Percentiles rank a stretch among this genome's conserved stretches.
Evolutionary conservation across 306 rosid genomes (phyloP).

Genomic region (Rosa lucieae): DNA sequence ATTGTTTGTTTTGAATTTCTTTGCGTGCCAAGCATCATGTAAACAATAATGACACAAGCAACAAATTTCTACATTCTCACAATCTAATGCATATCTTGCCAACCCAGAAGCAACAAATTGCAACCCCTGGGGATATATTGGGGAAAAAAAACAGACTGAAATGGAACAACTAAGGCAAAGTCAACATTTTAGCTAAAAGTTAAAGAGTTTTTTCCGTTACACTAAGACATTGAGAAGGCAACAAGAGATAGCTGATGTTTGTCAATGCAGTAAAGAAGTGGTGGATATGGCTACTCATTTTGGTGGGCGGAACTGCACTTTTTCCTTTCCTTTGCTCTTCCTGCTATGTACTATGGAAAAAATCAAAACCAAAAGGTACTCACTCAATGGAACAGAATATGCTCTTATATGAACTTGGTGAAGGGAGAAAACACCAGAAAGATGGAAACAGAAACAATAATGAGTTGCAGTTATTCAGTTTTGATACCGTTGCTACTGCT

Average conservation of each 20-base stretch:
- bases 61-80: not conserved
- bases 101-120: not conserved
- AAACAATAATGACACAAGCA: not conserved
- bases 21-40: not conserved
- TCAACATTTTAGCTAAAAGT: not conserved
- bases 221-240: not conserved
- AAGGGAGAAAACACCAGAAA: not conserved
- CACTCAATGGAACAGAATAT: conserved; percentile 9
- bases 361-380: not conserved
- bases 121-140: not conserved
- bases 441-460: conserved; percentile 4
- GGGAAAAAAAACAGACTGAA: not conserved
- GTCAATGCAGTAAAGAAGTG: conserved; percentile 12
- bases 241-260: not conserved
- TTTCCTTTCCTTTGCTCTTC: not conserved
- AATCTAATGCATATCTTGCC: not conserved
- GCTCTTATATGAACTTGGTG: conserved; percentile 25
- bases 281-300: conserved; percentile 33
- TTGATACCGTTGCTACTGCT: conserved; percentile 29
- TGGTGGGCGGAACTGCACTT: conserved; percentile 17
- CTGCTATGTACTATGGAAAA: conserved; percentile 15
- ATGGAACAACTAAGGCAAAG: not conserved
- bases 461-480: conserved; percentile 31
- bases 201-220: not conserved
- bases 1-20: not conserved